Conservation (phyloP, 148 eudicot genomes). For the Tetragonia tetragonoides region DNA sequence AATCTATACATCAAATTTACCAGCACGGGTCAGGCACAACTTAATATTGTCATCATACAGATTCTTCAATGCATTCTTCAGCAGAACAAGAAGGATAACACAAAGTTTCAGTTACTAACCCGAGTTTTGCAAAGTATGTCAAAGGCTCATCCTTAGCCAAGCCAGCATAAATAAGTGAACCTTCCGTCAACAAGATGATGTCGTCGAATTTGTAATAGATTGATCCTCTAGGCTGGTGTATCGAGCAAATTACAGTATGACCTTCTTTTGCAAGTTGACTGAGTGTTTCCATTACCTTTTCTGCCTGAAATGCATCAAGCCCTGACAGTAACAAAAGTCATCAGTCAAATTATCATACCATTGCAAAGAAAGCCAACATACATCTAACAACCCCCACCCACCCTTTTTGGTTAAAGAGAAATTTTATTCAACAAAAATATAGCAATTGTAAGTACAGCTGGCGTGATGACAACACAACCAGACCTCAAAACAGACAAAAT, state of each 20-base stretch:
- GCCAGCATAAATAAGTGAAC: conserved; percentile 86
- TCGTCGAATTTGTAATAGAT: conserved; percentile 94
- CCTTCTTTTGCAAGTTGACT: conserved; percentile 94
- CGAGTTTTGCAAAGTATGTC: conserved; percentile 71
- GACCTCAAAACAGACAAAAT: no score
- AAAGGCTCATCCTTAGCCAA: conserved; percentile 76
- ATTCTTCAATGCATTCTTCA: not conserved
- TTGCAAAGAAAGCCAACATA: not conserved
- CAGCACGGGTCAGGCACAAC: not conserved
- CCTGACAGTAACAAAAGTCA: conserved; percentile 48
- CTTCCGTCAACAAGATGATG: conserved; percentile 83
- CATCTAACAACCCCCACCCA: no score
- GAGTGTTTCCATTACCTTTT: conserved; percentile 97
- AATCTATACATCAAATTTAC: not conserved
- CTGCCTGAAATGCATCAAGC: conserved; percentile 99
- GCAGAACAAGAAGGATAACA: conserved; percentile 1
- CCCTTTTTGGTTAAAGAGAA: no score
- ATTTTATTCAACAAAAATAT: no score
- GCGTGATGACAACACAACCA: no score
- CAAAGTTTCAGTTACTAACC: conserved; percentile 55
- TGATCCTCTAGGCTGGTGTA: conserved; percentile 98
- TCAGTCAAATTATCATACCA: not conserved
- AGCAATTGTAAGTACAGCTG: no score
- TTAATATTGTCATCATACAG: not conserved
- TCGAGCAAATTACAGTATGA: conserved; percentile 96